phyloP scores from a whole-genome alignment of 176 grass and related monocot species.

The Juncus effusus region DNA sequence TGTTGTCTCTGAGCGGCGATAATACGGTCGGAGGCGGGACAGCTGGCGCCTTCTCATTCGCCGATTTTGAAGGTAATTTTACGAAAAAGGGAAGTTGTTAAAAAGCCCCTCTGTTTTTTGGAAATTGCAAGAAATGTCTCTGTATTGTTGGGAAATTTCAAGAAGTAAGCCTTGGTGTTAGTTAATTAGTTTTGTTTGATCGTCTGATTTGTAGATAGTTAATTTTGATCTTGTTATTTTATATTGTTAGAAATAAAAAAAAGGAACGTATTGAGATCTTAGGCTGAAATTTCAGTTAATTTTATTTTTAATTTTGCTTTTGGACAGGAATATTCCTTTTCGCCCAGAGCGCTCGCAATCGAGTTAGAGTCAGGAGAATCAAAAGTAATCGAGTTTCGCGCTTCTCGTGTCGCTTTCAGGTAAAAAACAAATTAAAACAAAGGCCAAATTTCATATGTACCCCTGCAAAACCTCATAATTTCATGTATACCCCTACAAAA shows the following conservation, averaged over 20 bases:
- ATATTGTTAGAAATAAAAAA: too few species aligned
- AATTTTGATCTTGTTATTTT: too few species aligned
- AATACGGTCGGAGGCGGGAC: constrained; percentile 69
- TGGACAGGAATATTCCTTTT: constrained; percentile 91
- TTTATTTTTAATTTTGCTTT: constrained; percentile 36
- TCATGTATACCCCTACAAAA: too few species aligned
- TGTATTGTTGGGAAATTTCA: neutral
- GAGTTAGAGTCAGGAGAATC: constrained; percentile 90
- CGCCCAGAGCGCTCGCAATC: constrained; percentile 66
- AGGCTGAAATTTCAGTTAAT: constrained; percentile 17
- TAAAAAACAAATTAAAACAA: constrained; percentile 25
- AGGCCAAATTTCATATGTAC: too few species aligned
- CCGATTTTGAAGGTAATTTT: too few species aligned
- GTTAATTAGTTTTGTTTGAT: too few species aligned
- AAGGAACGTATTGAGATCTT: neutral
- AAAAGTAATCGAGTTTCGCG: constrained; percentile 69
- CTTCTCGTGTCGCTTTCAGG: constrained; percentile 96
- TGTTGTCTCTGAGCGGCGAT: constrained; percentile 91
- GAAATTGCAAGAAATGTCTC: too few species aligned
- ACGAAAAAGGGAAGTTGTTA: too few species aligned
- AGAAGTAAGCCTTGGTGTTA: too few species aligned
- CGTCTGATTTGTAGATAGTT: too few species aligned
- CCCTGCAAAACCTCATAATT: too few species aligned
- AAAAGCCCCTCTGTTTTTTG: too few species aligned
- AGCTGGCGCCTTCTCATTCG: constrained; percentile 76